These are phyloP conservation scores for Phlyctochytrium arcticum DNA, from an alignment of 192 early-diverging fungal genomes.

Conservation along the genomic window DNA sequence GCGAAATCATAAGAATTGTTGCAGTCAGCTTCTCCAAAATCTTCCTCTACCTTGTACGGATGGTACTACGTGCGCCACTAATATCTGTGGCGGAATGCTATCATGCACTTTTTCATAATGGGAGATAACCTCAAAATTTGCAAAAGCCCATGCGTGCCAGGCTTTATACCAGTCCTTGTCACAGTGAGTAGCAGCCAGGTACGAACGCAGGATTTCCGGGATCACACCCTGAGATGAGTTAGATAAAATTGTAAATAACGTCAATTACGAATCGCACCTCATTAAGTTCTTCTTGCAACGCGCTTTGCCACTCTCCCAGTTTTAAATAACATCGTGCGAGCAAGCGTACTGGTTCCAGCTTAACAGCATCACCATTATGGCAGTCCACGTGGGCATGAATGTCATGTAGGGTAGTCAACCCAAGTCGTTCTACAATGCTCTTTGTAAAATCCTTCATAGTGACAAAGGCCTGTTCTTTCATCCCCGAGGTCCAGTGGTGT, in stretches of 20 bases:
- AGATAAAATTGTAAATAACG: neutral
- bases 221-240: constrained; percentile 31
- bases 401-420: constrained; percentile 49
- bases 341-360: constrained; percentile 34
- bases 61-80: constrained; percentile 71
- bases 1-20: neutral
- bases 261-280: constrained; percentile 44
- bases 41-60: constrained; percentile 66
- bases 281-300: constrained; percentile 54
- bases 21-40: too few species aligned
- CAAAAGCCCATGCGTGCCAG: constrained; percentile 96
- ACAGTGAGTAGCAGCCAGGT: constrained; percentile 79
- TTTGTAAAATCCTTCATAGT: constrained; percentile 77
- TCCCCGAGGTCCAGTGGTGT: constrained; percentile 76
- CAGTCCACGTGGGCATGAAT: constrained; percentile 38
- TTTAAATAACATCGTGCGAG: constrained; percentile 79
- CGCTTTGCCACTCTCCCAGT: constrained; percentile 88
- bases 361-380: constrained; percentile 31
- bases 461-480: constrained; percentile 61
- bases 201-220: constrained; percentile 76
- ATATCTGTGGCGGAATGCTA: constrained; percentile 41
- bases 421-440: constrained; percentile 61
- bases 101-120: constrained; percentile 65
- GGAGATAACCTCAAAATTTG: constrained; percentile 83
- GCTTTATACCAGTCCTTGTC: constrained; percentile 94